A percentile compares a stretch with the other conserved stretches of the same genome.
Conservation (phyloP, 2,329 filamentous ascomycete species). For the Calonectria naviculata region DNA sequence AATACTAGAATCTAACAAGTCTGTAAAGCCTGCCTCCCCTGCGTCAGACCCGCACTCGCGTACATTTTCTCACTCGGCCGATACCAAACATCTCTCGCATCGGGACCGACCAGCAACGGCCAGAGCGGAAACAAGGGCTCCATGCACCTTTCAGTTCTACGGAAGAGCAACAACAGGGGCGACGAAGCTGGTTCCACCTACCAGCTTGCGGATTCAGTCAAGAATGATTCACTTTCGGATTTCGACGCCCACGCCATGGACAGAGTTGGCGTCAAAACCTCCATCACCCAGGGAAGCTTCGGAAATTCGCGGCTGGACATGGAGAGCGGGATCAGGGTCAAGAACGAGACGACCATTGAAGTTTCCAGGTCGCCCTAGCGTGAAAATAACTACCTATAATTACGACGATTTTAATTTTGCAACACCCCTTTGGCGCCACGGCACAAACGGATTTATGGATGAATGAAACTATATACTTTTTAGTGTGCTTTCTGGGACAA, state of each 20-base stretch:
- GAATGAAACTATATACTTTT: background rate
- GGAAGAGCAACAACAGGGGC: conserved; percentile 19
- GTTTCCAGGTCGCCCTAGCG: background rate
- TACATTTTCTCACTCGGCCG: conserved; percentile 33
- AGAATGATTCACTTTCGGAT: conserved; percentile 18
- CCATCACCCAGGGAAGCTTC: conserved; percentile 26
- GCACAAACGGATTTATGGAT: background rate
- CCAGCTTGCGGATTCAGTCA: conserved; percentile 30
- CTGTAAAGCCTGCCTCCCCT: conserved; percentile 33
- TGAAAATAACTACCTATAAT: background rate
- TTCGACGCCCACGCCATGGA: conserved; percentile 37
- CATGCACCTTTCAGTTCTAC: conserved; percentile 28
- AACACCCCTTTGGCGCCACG: background rate
- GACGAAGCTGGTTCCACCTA: conserved; percentile 37
- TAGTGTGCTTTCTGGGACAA: background rate
- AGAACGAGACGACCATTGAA: conserved; percentile 30
- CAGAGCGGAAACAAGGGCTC: conserved; percentile 36
- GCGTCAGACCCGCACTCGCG: conserved; percentile 30
- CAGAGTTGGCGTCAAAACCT: conserved; percentile 20
- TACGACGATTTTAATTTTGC: background rate
- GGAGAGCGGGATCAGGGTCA: conserved; percentile 35
- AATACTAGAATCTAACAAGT: background rate
- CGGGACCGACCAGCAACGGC: conserved; percentile 28
- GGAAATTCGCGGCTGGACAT: background rate
- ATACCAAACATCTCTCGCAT: conserved; percentile 24